phyloP scores from a whole-genome alignment of 768 basidiomycete species.

The Kwoniella shandongensis region DNA sequence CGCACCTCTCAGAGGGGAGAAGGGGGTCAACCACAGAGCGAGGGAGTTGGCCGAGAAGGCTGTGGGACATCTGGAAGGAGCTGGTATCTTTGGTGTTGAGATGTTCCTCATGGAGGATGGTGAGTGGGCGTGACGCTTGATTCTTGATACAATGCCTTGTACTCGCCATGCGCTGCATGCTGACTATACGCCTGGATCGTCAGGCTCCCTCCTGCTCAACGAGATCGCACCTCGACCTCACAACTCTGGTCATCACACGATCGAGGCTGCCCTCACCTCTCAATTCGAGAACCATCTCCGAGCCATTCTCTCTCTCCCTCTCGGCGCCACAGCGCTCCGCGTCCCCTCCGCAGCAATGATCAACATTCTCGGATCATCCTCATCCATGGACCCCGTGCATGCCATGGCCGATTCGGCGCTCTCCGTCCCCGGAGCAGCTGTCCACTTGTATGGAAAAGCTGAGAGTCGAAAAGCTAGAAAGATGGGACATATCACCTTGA shows the following conservation, averaged over 20 bases:
- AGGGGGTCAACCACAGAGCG: slow-evolving; percentile 65
- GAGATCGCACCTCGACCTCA: slow-evolving; percentile 98
- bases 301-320: slow-evolving; percentile 82
- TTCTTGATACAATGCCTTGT: not conserved
- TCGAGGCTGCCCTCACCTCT: slow-evolving; percentile 93
- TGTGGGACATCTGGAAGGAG: slow-evolving; percentile 73
- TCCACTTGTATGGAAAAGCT: slow-evolving; percentile 93
- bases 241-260: slow-evolving; percentile 98
- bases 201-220: slow-evolving; percentile 80
- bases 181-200: not conserved
- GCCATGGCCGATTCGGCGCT: slow-evolving; percentile 64
- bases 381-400: slow-evolving; percentile 59
- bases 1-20: slow-evolving; percentile 68
- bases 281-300: slow-evolving; percentile 98
- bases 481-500: slow-evolving; percentile 95
- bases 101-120: slow-evolving; percentile 93
- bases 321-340: slow-evolving; percentile 83
- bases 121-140: slow-evolving; percentile 51
- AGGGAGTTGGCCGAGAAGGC: slow-evolving; percentile 75
- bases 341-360: slow-evolving; percentile 88
- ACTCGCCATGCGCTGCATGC: not conserved
- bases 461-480: slow-evolving; percentile 87
- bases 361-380: slow-evolving; percentile 85
- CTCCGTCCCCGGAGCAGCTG: slow-evolving; percentile 68
- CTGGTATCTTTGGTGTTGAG: slow-evolving; percentile 95